A percentile compares a stretch with the other conserved stretches of the same genome.
Conservation (phyloP, 306 rosid genomes). For the Prunus armeniaca region DNA sequence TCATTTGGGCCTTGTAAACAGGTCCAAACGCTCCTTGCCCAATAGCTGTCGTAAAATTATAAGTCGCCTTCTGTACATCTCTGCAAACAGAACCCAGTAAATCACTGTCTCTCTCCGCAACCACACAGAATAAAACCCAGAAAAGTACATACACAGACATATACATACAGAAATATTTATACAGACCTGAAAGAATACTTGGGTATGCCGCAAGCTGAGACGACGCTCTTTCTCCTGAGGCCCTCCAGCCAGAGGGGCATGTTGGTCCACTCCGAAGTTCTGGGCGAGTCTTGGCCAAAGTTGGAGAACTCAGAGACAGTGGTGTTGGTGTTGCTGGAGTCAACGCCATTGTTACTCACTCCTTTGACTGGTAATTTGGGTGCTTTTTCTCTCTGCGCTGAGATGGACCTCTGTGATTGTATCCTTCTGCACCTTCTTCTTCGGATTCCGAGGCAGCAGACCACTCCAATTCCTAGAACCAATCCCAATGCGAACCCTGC, state of each 20-base stretch:
- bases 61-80: not conserved
- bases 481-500: not conserved
- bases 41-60: not conserved
- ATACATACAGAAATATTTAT: not conserved
- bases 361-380: not conserved
- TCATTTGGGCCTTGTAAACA: slow-evolving; percentile 15
- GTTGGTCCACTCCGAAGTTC: slow-evolving; percentile 16
- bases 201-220: slow-evolving; percentile 12
- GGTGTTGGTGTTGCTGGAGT: not conserved
- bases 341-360: not conserved
- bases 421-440: not conserved
- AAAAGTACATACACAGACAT: not conserved
- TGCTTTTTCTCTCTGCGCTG: not conserved
- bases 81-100: not conserved
- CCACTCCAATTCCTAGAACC: not conserved
- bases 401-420: not conserved
- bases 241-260: slow-evolving; percentile 12
- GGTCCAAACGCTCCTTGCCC: slow-evolving; percentile 15
- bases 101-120: not conserved
- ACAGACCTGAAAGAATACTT: slow-evolving; percentile 11
- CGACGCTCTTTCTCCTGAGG: slow-evolving; percentile 3
- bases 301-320: not conserved
- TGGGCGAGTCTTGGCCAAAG: not conserved
- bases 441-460: not conserved
- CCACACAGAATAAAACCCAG: not conserved